A percentile compares a stretch with the other conserved stretches of the same genome.
These are phyloP conservation scores for Pseudogymnoascus sp. DNA, from an alignment of 2,329 filamentous ascomycete genomes.

Conservation along the genomic window DNA sequence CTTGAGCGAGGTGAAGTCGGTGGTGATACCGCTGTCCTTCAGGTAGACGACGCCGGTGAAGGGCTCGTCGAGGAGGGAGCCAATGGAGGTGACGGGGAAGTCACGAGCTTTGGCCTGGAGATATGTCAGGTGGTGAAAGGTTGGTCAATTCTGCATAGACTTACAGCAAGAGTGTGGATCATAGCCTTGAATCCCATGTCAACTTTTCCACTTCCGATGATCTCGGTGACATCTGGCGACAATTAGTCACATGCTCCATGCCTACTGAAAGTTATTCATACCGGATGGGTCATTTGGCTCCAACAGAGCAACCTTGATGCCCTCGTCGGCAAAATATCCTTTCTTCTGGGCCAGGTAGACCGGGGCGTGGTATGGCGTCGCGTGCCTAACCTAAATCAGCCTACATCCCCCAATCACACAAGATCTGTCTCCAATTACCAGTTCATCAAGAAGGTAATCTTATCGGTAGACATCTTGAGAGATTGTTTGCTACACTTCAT, in stretches of 20 bases:
- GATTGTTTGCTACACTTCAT: conserved; percentile 31
- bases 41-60: conserved; percentile 75
- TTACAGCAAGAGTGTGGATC: conserved; percentile 71
- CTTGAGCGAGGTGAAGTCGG: conserved; percentile 67
- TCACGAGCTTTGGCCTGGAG: conserved; percentile 62
- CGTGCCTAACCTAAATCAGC: conserved; percentile 53
- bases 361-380: conserved; percentile 73
- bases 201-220: conserved; percentile 68
- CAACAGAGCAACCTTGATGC: conserved; percentile 68
- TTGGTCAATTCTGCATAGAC: conserved; percentile 17
- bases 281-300: conserved; percentile 72
- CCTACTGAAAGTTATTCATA: conserved; percentile 29
- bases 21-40: conserved; percentile 65
- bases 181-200: conserved; percentile 78
- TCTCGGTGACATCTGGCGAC: conserved; percentile 64
- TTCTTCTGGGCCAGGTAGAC: conserved; percentile 71
- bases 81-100: conserved; percentile 67
- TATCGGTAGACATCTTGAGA: conserved; percentile 64
- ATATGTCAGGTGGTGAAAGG: conserved; percentile 11
- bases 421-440: conserved; percentile 46
- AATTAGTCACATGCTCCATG: background rate
- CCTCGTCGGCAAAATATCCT: conserved; percentile 68
- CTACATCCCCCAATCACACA: conserved; percentile 8
- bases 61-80: conserved; percentile 69
- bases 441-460: conserved; percentile 80